These are phyloP conservation scores for Chlamydomonas urium DNA, from an alignment of 139 green algal species.

Conservation along the genomic window DNA sequence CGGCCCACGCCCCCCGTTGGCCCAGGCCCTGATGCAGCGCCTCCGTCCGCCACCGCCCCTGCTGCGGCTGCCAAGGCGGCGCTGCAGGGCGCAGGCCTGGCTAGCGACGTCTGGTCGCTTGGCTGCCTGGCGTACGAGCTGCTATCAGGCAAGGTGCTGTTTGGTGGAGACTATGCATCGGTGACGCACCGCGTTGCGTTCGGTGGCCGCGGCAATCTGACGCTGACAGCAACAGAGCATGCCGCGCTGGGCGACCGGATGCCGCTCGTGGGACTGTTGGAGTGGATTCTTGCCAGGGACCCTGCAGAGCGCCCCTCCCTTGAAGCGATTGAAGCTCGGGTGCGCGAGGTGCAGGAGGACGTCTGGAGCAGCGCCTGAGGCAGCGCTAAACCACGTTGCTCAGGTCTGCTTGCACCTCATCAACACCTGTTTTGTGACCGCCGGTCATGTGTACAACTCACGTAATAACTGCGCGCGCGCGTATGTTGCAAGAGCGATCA, in stretches of 20 bases:
- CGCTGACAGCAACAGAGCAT: constrained; percentile 23
- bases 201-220: constrained; percentile 14
- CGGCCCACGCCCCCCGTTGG: too few species aligned
- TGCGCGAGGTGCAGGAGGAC: too few species aligned
- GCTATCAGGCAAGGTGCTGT: constrained; percentile 6
- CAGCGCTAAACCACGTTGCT: too few species aligned
- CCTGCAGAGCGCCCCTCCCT: constrained; percentile 40
- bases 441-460: too few species aligned
- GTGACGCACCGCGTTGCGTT: constrained; percentile 44
- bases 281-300: constrained; percentile 65
- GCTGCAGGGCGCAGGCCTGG: constrained; percentile 46
- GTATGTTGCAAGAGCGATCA: too few species aligned
- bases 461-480: too few species aligned
- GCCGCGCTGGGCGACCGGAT: constrained; percentile 6
- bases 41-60: neutral
- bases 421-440: too few species aligned
- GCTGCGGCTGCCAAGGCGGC: neutral
- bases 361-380: too few species aligned
- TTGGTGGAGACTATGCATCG: constrained; percentile 34
- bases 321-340: too few species aligned
- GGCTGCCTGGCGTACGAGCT: constrained; percentile 82
- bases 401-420: too few species aligned
- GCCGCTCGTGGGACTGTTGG: constrained; percentile 51
- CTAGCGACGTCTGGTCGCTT: constrained; percentile 73
- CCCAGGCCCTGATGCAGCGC: neutral